These are phyloP conservation scores for Achaetomium macrosporum DNA, from an alignment of 2,329 filamentous ascomycete genomes.

Conservation along the genomic window DNA sequence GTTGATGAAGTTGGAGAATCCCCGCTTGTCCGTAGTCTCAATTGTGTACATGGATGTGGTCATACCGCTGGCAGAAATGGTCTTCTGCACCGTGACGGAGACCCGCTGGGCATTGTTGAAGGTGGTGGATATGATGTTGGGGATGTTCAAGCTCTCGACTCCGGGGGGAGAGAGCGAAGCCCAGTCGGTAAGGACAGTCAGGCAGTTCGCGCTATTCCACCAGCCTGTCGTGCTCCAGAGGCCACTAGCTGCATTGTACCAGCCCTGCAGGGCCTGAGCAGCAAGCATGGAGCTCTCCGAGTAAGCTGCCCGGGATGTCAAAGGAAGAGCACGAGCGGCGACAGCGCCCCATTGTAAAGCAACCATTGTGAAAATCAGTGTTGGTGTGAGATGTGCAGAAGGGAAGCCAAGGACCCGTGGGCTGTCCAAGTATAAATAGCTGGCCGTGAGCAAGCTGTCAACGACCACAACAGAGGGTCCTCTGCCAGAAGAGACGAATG, in stretches of 20 bases:
- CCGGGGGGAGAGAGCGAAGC: conserved; percentile 30
- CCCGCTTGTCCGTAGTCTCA: conserved; percentile 25
- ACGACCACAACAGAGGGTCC: too few relatives aligned
- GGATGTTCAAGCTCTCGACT: conserved; percentile 35
- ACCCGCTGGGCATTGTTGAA: conserved; percentile 40
- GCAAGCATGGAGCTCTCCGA: conserved; percentile 30
- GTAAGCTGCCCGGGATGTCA: conserved; percentile 27
- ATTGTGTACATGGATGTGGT: conserved; percentile 35
- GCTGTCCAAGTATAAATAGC: not conserved
- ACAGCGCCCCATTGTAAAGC: conserved; percentile 22
- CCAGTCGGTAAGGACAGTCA: conserved; percentile 58
- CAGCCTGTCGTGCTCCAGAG: conserved; percentile 61
- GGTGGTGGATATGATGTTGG: conserved; percentile 39
- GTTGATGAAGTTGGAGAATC: conserved; percentile 45
- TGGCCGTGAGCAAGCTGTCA: not conserved
- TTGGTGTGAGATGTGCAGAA: not conserved
- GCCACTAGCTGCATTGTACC: conserved; percentile 56
- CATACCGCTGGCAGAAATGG: conserved; percentile 32
- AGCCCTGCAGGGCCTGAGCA: conserved; percentile 47
- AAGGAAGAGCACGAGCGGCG: conserved; percentile 21
- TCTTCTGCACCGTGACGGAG: conserved; percentile 35
- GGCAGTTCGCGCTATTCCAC: conserved; percentile 67
- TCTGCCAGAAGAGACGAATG: not conserved
- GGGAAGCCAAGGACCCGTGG: not conserved
- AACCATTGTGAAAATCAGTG: conserved; percentile 19